A percentile compares a stretch with the other conserved stretches of the same genome.
Evolutionary conservation across 495 filamentous ascomycete genomes (phyloP).

Genomic region (Staphylotrichum longicolle): DNA sequence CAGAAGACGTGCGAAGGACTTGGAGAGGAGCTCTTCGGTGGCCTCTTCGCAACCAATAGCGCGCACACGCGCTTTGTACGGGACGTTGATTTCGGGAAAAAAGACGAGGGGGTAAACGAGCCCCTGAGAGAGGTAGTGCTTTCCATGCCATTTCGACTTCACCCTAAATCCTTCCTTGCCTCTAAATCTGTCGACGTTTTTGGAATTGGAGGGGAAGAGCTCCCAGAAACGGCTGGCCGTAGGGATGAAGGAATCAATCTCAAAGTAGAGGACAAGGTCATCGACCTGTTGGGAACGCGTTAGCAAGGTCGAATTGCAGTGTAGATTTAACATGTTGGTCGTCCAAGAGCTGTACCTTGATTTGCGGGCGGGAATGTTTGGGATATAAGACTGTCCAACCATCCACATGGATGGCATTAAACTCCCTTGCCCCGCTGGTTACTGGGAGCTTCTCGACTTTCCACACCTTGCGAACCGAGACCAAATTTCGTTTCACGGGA

Average conservation of each 20-base stretch:
- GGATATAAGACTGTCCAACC: conserved; percentile 22
- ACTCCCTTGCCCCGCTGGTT: too few species aligned
- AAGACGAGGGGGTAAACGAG: conserved; percentile 17
- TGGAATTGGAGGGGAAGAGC: background rate
- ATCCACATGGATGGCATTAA: conserved; percentile 14
- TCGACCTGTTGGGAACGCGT: background rate
- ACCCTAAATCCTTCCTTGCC: conserved; percentile 20
- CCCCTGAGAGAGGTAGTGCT: conserved; percentile 22
- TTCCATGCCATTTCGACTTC: conserved; percentile 1
- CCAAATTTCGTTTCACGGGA: conserved; percentile 15
- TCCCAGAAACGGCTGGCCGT: conserved; percentile 16
- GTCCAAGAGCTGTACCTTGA: background rate
- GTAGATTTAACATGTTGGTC: background rate
- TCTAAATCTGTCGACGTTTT: conserved; percentile 5
- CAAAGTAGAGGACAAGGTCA: conserved; percentile 28
- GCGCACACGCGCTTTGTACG: background rate
- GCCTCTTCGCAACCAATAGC: background rate
- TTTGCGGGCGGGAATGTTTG: background rate
- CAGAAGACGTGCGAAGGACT: conserved; percentile 18
- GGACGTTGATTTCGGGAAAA: conserved; percentile 18
- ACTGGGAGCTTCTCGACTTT: background rate
- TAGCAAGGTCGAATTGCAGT: too few species aligned
- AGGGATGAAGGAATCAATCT: conserved; percentile 31
- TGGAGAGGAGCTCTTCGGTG: conserved; percentile 8
- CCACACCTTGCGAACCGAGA: conserved; percentile 21